Evolutionary conservation across 2,329 filamentous ascomycete genomes (phyloP).

Genomic region (Graphilbum sp.): DNA sequence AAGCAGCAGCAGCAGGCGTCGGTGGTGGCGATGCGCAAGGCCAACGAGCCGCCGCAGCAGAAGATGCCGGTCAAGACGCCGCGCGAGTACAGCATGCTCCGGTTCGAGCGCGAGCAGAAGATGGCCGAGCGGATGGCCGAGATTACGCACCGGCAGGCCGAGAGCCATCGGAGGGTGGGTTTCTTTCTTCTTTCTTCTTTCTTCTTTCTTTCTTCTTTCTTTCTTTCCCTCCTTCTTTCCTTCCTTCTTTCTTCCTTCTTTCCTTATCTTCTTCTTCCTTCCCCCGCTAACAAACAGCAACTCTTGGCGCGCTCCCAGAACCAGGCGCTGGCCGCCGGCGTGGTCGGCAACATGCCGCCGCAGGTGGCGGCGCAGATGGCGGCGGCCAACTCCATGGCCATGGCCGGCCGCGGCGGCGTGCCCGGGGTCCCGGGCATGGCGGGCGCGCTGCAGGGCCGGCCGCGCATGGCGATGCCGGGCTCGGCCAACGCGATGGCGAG

Average conservation of each 20-base stretch:
- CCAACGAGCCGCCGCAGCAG: slow-evolving; percentile 43
- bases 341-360: slow-evolving; percentile 17
- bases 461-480: slow-evolving; percentile 37
- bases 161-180: slow-evolving; percentile 38
- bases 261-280: too few relatives aligned
- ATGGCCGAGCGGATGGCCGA: slow-evolving; percentile 42
- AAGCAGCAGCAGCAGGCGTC: slow-evolving; percentile 74
- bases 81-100: slow-evolving; percentile 76
- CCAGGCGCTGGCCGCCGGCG: slow-evolving; percentile 10
- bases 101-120: slow-evolving; percentile 68
- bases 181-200: too few relatives aligned
- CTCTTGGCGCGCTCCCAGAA: slow-evolving; percentile 8
- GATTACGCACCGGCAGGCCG: slow-evolving; percentile 43
- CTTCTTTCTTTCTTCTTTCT: too few relatives aligned
- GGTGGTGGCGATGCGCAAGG: slow-evolving; percentile 67
- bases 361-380: slow-evolving; percentile 27
- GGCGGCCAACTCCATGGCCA: slow-evolving; percentile 14
- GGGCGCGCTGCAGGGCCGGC: slow-evolving; percentile 25
- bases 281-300: too few relatives aligned
- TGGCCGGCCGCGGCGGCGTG: slow-evolving; percentile 23
- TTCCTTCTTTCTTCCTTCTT: too few relatives aligned
- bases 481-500: slow-evolving; percentile 33
- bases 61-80: slow-evolving; percentile 53
- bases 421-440: slow-evolving; percentile 26
- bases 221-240: too few relatives aligned